Conservation (phyloP, 306 rosid genomes). For the Trifolium fragiferum region DNA sequence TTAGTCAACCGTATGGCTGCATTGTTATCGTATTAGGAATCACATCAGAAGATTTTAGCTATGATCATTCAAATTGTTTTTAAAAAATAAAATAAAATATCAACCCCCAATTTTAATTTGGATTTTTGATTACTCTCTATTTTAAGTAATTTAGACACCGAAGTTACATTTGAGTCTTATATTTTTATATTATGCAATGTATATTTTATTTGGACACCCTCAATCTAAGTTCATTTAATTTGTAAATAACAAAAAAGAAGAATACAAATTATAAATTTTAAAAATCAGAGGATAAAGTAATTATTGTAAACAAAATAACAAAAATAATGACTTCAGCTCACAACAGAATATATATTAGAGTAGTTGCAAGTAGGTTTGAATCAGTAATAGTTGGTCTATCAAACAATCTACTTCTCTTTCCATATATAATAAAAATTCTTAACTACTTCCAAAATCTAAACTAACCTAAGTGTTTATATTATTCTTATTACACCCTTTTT, state of each 20-base stretch:
- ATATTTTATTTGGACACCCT: too few relatives aligned
- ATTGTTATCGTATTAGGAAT: too few relatives aligned
- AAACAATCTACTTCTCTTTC: slow-evolving; percentile 49
- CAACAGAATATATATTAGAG: slow-evolving; percentile 34
- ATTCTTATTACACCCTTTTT: background rate
- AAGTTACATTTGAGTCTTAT: background rate
- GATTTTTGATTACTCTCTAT: background rate
- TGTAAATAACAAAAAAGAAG: background rate
- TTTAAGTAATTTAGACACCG: background rate
- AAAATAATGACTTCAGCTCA: slow-evolving; percentile 31
- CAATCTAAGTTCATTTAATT: too few relatives aligned
- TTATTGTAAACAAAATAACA: background rate
- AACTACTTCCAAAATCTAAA: slow-evolving; percentile 8
- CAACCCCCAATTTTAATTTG: too few relatives aligned
- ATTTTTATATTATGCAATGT: too few relatives aligned
- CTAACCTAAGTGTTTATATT: background rate
- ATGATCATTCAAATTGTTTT: too few relatives aligned
- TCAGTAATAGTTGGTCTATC: slow-evolving; percentile 56
- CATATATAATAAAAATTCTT: background rate
- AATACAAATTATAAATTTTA: background rate
- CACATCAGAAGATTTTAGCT: too few relatives aligned
- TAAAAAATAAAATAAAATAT: too few relatives aligned
- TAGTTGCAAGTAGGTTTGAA: slow-evolving; percentile 70
- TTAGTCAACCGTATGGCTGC: too few relatives aligned
- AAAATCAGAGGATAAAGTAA: background rate